Evolutionary conservation across 768 basidiomycete genomes (phyloP), one percentile per base, ranked within the genome.

Genomic region (Leccinum variicolor): DNA sequence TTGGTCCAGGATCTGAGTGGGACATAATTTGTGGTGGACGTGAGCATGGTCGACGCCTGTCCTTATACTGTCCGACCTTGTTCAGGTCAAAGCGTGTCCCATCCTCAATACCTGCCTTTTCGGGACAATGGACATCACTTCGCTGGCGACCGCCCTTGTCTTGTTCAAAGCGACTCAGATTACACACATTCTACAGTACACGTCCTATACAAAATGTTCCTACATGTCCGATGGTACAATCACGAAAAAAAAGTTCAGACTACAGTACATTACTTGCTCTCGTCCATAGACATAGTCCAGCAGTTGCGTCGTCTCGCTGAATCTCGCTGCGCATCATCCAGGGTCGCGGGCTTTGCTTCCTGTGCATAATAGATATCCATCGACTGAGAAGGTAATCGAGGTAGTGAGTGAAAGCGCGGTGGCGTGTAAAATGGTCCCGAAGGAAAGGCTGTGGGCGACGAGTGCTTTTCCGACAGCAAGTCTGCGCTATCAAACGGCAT

Each of bases 21-120:
- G 62, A 47, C 66, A 69, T 69, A 43, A 34, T 43, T 41, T 17
- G 48, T 26, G 17, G 47, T 36, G 53, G 23, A 19, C 7, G 53
- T 50, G 52, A 17, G 52, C 68, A 68, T 68, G 26, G 46, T 62
- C 50, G 55, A 31, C 50, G 55, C n/a, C 51, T 3, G 34, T 55
- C 59, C 66, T 70, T 69, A 63, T 67, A 62, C 41, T 33, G 31
- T 43, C 41, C 11, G n/a, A 21, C 65, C 41, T 19, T 34, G 51
- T 62, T 56, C 70, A 65, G 66, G 62, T 65, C 67, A 71, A 73
- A 64, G 71, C 71, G 53, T 52, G 54, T 10, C 53, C 54, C 68
- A 69, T 70, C 69, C 49, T 73, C 63, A 69, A 74, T 48, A 60
- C 62, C 45, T 74, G 54, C 73, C 71, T 73, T 74, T 72, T 68